Percentiles rank a stretch among this genome's conserved stretches.
Evolutionary conservation across 1,284 basidiomycete species (phyloP).

Genomic region (Papiliotrema terrestris): DNA sequence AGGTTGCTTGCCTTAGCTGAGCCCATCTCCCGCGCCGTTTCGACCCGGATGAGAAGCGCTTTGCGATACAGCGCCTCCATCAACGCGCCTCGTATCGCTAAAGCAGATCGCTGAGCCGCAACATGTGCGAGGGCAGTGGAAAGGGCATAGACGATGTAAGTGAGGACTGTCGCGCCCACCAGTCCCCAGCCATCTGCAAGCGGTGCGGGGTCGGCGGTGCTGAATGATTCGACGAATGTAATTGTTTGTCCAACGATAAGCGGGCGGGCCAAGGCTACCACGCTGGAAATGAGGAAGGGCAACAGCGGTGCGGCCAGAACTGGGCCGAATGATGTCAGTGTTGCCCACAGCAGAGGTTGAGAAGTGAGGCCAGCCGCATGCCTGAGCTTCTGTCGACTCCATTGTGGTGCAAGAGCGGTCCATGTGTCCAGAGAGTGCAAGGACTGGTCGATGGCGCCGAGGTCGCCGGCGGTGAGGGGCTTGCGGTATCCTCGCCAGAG

Average conservation of each 20-base stretch:
- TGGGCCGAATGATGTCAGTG: slow-evolving; percentile 1
- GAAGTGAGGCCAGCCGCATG: slow-evolving; percentile 4
- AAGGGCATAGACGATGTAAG: slow-evolving; percentile 12
- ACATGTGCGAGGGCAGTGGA: slow-evolving; percentile 9
- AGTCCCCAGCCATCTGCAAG: slow-evolving; percentile 19
- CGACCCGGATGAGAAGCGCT: slow-evolving; percentile 8
- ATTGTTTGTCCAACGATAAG: slow-evolving; percentile 15
- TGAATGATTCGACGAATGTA: slow-evolving; percentile 13
- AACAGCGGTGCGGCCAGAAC: slow-evolving; percentile 10
- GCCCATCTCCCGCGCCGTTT: slow-evolving; percentile 17
- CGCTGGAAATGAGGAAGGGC: slow-evolving; percentile 11
- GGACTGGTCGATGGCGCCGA: slow-evolving; percentile 14
- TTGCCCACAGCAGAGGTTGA: slow-evolving; percentile 16
- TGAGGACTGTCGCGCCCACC: slow-evolving; percentile 13
- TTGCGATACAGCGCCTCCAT: slow-evolving; percentile 23
- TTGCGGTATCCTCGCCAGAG: slow-evolving; percentile 12
- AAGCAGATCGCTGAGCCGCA: slow-evolving; percentile 12
- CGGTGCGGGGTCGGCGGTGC: slow-evolving; percentile 1
- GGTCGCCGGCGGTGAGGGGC: slow-evolving; percentile 11
- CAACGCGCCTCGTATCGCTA: slow-evolving; percentile 14
- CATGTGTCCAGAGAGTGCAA: slow-evolving; percentile 8
- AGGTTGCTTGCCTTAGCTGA: slow-evolving; percentile 21
- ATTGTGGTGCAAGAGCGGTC: slow-evolving; percentile 7
- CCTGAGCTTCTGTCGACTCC: slow-evolving; percentile 1
- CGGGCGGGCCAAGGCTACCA: slow-evolving; percentile 11